Percentiles rank a stretch among this genome's conserved stretches.
These are phyloP conservation scores for Eutypa lata DNA, from an alignment of 2,329 filamentous ascomycete genomes.

Conservation along the genomic window DNA sequence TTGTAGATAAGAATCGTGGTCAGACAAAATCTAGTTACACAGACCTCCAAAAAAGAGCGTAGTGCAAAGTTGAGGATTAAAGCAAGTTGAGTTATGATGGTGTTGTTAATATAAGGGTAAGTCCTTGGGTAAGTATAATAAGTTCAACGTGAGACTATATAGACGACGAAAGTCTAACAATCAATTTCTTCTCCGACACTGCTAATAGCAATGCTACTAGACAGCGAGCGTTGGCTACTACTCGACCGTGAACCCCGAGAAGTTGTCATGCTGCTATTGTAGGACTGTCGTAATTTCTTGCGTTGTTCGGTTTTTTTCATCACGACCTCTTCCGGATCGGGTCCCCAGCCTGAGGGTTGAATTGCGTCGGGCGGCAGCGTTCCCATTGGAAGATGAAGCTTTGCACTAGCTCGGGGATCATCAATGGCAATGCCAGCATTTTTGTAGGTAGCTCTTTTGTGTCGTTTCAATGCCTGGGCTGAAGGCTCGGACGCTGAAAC, in stretches of 20 bases:
- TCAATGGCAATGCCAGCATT: slow-evolving; percentile 41
- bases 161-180: not conserved
- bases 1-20: too few relatives aligned
- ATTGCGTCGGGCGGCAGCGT: slow-evolving; percentile 44
- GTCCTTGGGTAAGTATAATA: too few relatives aligned
- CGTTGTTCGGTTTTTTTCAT: slow-evolving; percentile 31
- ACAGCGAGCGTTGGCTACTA: slow-evolving; percentile 20
- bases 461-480: slow-evolving; percentile 43
- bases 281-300: slow-evolving; percentile 27
- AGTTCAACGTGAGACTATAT: too few relatives aligned
- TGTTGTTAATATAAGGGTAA: too few relatives aligned
- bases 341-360: slow-evolving; percentile 39
- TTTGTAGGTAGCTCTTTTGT: slow-evolving; percentile 40
- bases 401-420: slow-evolving; percentile 41
- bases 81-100: too few relatives aligned
- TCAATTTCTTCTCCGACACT: slow-evolving; percentile 4
- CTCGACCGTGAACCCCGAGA: slow-evolving; percentile 21
- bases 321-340: slow-evolving; percentile 43
- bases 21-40: too few relatives aligned
- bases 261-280: slow-evolving; percentile 6
- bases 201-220: slow-evolving; percentile 17
- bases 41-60: too few relatives aligned
- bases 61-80: too few relatives aligned
- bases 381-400: slow-evolving; percentile 44
- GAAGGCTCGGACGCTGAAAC: slow-evolving; percentile 48